Percentiles rank a stretch among this genome's conserved stretches.
These are phyloP conservation scores for Protomyces macrosporus DNA, from an alignment of 1,139 yeast species.

Conservation along the genomic window DNA sequence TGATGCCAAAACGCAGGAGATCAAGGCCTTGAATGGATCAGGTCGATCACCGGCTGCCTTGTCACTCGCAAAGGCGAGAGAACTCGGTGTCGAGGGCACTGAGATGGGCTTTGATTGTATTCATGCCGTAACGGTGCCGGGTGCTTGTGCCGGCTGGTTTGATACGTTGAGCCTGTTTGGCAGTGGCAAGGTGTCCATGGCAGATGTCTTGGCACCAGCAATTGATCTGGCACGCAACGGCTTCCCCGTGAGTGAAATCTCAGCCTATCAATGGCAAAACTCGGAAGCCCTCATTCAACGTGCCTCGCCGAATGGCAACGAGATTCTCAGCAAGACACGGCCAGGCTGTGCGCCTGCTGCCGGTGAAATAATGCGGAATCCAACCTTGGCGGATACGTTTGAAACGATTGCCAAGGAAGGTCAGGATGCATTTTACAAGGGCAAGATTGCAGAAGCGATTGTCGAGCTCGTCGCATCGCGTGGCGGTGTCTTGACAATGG, in stretches of 20 bases:
- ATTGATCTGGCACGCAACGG: slow-evolving; percentile 66
- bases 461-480: slow-evolving; percentile 49
- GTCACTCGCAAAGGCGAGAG: slow-evolving; percentile 48
- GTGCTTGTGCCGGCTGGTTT: slow-evolving; percentile 72
- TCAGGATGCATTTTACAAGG: slow-evolving; percentile 61
- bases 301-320: slow-evolving; percentile 39
- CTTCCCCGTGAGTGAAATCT: slow-evolving; percentile 56
- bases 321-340: slow-evolving; percentile 41
- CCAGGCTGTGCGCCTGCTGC: slow-evolving; percentile 48
- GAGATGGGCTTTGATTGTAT: slow-evolving; percentile 49
- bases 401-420: slow-evolving; percentile 53
- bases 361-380: slow-evolving; percentile 58
- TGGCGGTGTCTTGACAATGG: slow-evolving; percentile 53
- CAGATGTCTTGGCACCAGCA: slow-evolving; percentile 57
- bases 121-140: slow-evolving; percentile 66
- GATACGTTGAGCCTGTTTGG: slow-evolving; percentile 70
- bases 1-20: slow-evolving; percentile 48
- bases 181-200: slow-evolving; percentile 57
- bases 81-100: slow-evolving; percentile 43
- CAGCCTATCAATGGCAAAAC: slow-evolving; percentile 52
- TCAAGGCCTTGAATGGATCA: slow-evolving; percentile 68
- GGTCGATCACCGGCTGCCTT: slow-evolving; percentile 61
- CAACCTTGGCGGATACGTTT: slow-evolving; percentile 52
- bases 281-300: slow-evolving; percentile 42
- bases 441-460: slow-evolving; percentile 61